Conservation (phyloP, 371 early-diverging fungal species). For the Mucor plumbeus region DNA sequence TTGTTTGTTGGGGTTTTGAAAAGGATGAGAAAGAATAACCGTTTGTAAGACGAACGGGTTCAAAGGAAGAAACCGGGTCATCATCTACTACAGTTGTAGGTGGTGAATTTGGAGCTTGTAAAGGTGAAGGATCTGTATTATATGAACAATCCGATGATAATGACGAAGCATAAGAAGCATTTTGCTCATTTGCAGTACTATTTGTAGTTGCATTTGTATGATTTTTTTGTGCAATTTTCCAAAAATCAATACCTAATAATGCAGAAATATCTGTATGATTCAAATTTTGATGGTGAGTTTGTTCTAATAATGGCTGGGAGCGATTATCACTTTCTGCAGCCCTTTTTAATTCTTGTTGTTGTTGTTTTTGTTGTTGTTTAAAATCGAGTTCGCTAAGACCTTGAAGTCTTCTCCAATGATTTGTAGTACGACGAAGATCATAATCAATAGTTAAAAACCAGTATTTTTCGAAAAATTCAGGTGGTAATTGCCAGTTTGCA, state of each 20-base stretch:
- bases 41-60: slow-evolving; percentile 31
- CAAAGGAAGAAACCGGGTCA: slow-evolving; percentile 22
- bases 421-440: slow-evolving; percentile 43
- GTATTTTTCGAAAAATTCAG: slow-evolving; percentile 61
- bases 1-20: slow-evolving; percentile 12
- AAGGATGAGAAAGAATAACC: slow-evolving; percentile 23
- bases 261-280: slow-evolving; percentile 24
- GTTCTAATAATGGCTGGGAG: slow-evolving; percentile 17
- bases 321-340: neutral
- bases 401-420: slow-evolving; percentile 41
- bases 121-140: slow-evolving; percentile 6
- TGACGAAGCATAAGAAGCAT: slow-evolving; percentile 27
- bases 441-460: slow-evolving; percentile 61
- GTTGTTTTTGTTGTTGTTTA: slow-evolving; percentile 28
- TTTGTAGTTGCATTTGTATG: neutral
- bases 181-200: neutral
- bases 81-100: slow-evolving; percentile 13
- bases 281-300: slow-evolving; percentile 5
- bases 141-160: slow-evolving; percentile 27
- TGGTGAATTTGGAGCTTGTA: slow-evolving; percentile 13
- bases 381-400: slow-evolving; percentile 35
- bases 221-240: slow-evolving; percentile 22
- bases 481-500: slow-evolving; percentile 62
- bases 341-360: slow-evolving; percentile 9
- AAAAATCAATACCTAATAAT: slow-evolving; percentile 30